Conservation (phyloP, 495 filamentous ascomycete species). For the Cenococcum geophilum region DNA sequence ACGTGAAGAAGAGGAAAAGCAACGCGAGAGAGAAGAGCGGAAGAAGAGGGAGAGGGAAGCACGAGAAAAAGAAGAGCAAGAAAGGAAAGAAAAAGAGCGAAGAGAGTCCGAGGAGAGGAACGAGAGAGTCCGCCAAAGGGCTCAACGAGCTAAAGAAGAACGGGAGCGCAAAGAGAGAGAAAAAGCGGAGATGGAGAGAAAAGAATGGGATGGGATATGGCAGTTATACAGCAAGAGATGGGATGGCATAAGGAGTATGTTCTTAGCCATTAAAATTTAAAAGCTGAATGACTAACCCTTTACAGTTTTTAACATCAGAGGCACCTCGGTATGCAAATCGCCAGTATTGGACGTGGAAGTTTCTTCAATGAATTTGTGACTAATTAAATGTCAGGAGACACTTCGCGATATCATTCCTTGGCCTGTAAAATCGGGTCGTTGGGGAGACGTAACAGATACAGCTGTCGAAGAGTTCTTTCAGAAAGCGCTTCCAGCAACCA, state of each 20-base stretch:
- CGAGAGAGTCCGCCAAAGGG: conserved; percentile 11
- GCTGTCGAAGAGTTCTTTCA: conserved; percentile 6
- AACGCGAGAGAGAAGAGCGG: not conserved
- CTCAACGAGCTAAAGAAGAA: conserved; percentile 7
- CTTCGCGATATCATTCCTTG: conserved; percentile 7
- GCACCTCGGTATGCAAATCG: not conserved
- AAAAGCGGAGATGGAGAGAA: conserved; percentile 7
- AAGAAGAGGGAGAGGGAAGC: conserved; percentile 1
- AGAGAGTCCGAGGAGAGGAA: conserved; percentile 13
- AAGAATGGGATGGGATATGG: conserved; percentile 14
- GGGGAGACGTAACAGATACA: not conserved
- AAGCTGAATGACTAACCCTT: not conserved
- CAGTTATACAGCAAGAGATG: conserved; percentile 3
- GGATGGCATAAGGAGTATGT: conserved; percentile 8
- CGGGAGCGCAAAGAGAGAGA: conserved; percentile 9
- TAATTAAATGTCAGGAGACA: not conserved
- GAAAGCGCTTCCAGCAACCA: not conserved
- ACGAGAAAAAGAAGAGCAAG: not conserved
- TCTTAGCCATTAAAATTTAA: not conserved
- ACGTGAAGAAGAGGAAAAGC: conserved; percentile 4
- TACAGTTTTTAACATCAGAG: not conserved
- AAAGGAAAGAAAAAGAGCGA: conserved; percentile 7
- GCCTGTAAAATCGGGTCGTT: conserved; percentile 8
- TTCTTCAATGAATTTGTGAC: not conserved
- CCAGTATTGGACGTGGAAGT: not conserved